Evolutionary conservation across 176 grass and related monocot species (phyloP).

Genomic region (Musa beccarii): DNA sequence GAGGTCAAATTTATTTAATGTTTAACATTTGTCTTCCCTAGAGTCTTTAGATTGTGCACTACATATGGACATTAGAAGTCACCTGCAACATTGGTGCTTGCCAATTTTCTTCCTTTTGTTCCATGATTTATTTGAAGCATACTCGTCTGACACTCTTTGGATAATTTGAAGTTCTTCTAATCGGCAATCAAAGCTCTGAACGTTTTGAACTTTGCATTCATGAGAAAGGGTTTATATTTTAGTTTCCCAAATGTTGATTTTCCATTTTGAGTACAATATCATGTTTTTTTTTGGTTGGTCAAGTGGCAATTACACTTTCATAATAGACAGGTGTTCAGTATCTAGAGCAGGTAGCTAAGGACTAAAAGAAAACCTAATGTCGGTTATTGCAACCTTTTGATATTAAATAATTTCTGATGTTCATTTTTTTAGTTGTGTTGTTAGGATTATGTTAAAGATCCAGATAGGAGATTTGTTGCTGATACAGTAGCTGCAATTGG

Average conservation of each 20-base stretch:
- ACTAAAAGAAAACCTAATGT: background rate
- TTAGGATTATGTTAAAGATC: slow-evolving; percentile 94
- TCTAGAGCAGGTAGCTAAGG: background rate
- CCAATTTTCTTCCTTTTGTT: background rate
- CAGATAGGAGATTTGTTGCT: slow-evolving; percentile 88
- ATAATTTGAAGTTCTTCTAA: background rate
- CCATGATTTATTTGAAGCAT: background rate
- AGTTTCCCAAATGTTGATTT: background rate
- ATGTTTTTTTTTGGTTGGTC: background rate
- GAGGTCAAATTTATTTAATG: background rate
- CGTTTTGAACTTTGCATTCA: too few relatives aligned
- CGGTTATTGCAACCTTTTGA: background rate
- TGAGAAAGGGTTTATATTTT: background rate
- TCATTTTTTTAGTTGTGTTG: slow-evolving; percentile 29
- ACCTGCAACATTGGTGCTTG: background rate
- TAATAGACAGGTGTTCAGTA: background rate
- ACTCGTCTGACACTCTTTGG: background rate
- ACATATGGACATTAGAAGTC: background rate
- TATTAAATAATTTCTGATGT: slow-evolving; percentile 21
- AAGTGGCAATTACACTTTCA: too few relatives aligned
- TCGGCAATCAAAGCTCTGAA: too few relatives aligned
- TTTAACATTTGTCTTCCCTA: background rate
- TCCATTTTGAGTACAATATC: background rate
- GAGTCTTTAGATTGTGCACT: background rate
- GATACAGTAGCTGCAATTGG: slow-evolving; percentile 91